phyloP scores from a whole-genome alignment of 2,329 filamentous ascomycete genomes.

The Incumbomyces lentus region DNA sequence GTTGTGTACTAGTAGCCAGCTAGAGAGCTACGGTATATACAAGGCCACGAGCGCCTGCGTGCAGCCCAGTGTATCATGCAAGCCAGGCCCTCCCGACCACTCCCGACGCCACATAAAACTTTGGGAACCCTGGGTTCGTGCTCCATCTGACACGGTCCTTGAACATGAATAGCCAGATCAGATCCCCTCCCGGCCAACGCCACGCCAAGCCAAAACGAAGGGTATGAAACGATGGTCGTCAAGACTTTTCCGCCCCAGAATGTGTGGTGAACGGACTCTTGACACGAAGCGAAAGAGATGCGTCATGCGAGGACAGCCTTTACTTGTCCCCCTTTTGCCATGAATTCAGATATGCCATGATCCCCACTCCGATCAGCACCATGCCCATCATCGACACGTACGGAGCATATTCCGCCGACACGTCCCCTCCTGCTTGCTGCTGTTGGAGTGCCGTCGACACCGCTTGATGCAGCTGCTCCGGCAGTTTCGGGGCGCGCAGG shows the following conservation, averaged over 20 bases:
- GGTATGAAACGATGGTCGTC: constrained; percentile 3
- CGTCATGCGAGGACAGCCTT: constrained; percentile 5
- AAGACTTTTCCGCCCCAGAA: not conserved
- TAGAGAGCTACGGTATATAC: not conserved
- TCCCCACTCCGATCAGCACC: constrained; percentile 66
- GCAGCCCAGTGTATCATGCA: no score
- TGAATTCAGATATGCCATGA: constrained; percentile 80
- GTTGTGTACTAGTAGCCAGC: no score
- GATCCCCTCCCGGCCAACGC: constrained; percentile 2
- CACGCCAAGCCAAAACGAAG: not conserved
- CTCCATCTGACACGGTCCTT: no score
- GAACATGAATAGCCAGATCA: not conserved
- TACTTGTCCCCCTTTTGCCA: constrained; percentile 55
- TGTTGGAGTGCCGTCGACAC: constrained; percentile 31
- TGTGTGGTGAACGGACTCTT: not conserved
- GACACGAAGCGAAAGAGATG: not conserved
- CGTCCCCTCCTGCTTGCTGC: constrained; percentile 29
- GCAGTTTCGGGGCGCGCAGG: constrained; percentile 39
- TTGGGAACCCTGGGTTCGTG: no score
- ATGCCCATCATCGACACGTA: constrained; percentile 77
- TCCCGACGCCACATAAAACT: no score
- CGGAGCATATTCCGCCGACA: constrained; percentile 50
- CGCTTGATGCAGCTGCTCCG: constrained; percentile 25
- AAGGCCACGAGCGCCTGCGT: not conserved
- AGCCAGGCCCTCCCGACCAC: no score